Conservation (phyloP, 2,329 filamentous ascomycete genomes). For the Aspergillus fischeri region DNA sequence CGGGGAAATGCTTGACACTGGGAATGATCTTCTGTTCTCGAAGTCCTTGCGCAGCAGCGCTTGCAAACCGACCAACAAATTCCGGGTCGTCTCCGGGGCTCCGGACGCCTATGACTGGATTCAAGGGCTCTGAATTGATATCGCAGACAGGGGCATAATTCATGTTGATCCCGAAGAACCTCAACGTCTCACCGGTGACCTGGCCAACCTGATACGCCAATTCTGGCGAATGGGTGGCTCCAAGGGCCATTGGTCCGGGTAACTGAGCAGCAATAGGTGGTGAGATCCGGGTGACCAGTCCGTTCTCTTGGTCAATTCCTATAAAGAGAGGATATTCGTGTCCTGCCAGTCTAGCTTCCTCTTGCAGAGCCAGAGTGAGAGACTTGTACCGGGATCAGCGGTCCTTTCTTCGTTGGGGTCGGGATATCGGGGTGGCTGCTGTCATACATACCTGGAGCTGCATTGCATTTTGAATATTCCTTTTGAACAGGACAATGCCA, state of each 20-base stretch:
- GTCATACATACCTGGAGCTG: slow-evolving; percentile 32
- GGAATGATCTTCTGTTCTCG: slow-evolving; percentile 38
- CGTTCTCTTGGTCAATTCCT: slow-evolving; percentile 45
- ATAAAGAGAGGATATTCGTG: slow-evolving; percentile 42
- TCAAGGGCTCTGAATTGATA: slow-evolving; percentile 43
- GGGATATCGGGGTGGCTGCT: neutral
- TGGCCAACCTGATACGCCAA: slow-evolving; percentile 34
- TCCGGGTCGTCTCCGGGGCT: slow-evolving; percentile 42
- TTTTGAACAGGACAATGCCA: slow-evolving; percentile 40
- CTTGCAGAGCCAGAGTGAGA: slow-evolving; percentile 34
- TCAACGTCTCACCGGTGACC: slow-evolving; percentile 38
- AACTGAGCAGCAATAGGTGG: slow-evolving; percentile 39
- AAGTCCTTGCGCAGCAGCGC: slow-evolving; percentile 36
- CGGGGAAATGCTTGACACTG: slow-evolving; percentile 45
- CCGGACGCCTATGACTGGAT: slow-evolving; percentile 43
- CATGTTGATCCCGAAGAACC: slow-evolving; percentile 43
- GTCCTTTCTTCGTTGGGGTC: neutral
- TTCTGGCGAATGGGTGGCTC: slow-evolving; percentile 35
- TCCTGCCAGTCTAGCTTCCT: slow-evolving; percentile 36
- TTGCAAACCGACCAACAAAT: slow-evolving; percentile 40
- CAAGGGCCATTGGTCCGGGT: slow-evolving; percentile 44
- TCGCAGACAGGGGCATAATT: slow-evolving; percentile 45
- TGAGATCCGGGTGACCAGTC: slow-evolving; percentile 41
- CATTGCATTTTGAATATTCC: slow-evolving; percentile 36
- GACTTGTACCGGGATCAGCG: slow-evolving; percentile 17